These are phyloP conservation scores for Huntiella decipiens DNA, from an alignment of 2,329 filamentous ascomycete species.

Conservation along the genomic window DNA sequence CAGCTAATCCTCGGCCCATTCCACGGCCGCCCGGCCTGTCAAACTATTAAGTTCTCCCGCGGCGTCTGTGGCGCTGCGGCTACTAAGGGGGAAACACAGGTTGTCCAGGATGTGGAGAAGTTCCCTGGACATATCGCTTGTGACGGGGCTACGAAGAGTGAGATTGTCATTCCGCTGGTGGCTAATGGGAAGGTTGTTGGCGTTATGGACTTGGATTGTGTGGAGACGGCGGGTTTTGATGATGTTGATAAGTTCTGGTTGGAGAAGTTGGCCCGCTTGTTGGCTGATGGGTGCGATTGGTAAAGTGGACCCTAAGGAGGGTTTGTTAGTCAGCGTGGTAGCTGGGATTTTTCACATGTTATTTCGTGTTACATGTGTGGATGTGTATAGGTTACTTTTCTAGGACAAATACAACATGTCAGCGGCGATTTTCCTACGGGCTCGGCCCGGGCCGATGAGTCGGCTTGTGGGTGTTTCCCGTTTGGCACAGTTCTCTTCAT, in stretches of 20 bases:
- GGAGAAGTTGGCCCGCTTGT: conserved; percentile 43
- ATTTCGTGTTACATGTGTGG: no score
- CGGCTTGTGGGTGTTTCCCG: no score
- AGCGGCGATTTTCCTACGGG: no score
- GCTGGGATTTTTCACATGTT: no score
- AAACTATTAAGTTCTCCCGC: conserved; percentile 52
- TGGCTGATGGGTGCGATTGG: conserved; percentile 49
- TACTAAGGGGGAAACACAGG: conserved; percentile 37
- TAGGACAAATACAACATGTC: no score
- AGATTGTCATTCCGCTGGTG: conserved; percentile 63
- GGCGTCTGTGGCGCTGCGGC: conserved; percentile 64
- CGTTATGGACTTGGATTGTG: conserved; percentile 68
- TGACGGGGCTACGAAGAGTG: conserved; percentile 55
- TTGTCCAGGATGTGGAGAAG: conserved; percentile 49
- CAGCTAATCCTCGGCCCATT: conserved; percentile 63
- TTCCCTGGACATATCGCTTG: conserved; percentile 74
- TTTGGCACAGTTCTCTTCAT: no score
- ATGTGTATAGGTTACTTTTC: no score
- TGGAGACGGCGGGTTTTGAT: conserved; percentile 46
- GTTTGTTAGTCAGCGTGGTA: neutral
- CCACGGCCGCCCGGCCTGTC: conserved; percentile 63
- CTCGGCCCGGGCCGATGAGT: no score
- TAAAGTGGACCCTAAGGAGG: conserved; percentile 1
- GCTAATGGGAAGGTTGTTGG: conserved; percentile 36
- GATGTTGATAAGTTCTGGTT: conserved; percentile 45